Base-by-base conservation (phyloP, 1,284 basidiomycete species). In the Tilletia caries region DNA sequence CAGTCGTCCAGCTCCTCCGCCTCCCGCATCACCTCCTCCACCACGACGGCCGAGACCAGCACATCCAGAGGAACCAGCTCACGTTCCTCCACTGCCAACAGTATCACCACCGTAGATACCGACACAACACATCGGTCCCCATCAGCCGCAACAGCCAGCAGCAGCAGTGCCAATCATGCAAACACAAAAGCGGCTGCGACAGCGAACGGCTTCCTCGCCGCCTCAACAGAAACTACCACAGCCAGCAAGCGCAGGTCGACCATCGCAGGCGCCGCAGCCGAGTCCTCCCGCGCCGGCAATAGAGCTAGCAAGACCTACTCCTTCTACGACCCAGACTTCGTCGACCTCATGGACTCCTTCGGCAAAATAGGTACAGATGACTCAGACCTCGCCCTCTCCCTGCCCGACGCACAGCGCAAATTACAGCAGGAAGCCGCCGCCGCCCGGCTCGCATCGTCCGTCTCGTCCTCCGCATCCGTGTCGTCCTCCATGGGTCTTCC, bases 281-380 rank as follows among this genome's bases (percentile, higher is more conserved):
- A 41, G 37, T n/a, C n/a, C n/a, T n/a, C n/a, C n/a, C 6, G 44
- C 27, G 12, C 15, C 3, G 66, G n/a, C 3, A 27, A n/a, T 29
- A 23, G 65, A 32, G 25, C 23, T 4, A 73, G 75, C 37, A 74
- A 75, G 54, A 88, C 91, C 29, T 90, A 92, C 79, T 93, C 91
- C 10, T 88, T 94, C 86, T 90, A 89, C 74, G 87, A 89, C 50
- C 86, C 88, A 1, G 92, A 93, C 82, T 92, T 94, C 74, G 88
- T 90, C 0, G 81, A 82, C 50, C 79, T 86, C 52, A 78, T 86
- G 60, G 83, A 85, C 62, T 79, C 82, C 13, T 82, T 85, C 52
- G 75, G 78, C 34, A 75, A 78, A 43, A 75, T 76, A 64, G 75
- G 77, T 50, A 70, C 75, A 20, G 70, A 67, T 33, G 76, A 76